phyloP scores from a whole-genome alignment of 805 yeast species.

The Candida chilensis region DNA sequence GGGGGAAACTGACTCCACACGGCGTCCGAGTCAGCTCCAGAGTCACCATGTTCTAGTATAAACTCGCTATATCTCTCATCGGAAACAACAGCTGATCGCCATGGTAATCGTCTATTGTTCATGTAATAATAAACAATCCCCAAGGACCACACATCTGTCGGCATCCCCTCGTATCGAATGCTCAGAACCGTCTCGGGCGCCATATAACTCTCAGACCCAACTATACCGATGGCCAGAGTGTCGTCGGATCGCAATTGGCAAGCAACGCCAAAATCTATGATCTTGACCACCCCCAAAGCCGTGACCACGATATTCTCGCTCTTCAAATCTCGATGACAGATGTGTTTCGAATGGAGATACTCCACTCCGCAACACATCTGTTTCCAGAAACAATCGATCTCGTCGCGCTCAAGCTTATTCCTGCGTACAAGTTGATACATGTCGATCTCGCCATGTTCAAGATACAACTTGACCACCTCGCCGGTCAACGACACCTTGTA shows the following conservation, averaged over 20 bases:
- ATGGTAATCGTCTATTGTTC: constrained; percentile 14
- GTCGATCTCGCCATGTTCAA: constrained; percentile 19
- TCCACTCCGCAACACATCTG: constrained; percentile 21
- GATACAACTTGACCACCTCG: constrained; percentile 9
- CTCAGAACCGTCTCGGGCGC: constrained; percentile 25
- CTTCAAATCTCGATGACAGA: constrained; percentile 33
- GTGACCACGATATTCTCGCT: constrained; percentile 23
- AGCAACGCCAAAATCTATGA: no score
- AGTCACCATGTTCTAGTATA: no score
- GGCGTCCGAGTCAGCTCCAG: no score
- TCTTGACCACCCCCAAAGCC: constrained; percentile 12
- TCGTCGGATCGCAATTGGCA: no score
- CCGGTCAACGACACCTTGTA: constrained; percentile 12
- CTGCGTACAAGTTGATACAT: constrained; percentile 10
- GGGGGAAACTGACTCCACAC: no score
- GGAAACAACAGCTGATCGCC: constrained; percentile 21
- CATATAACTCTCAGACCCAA: constrained; percentile 23
- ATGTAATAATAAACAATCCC: constrained; percentile 22
- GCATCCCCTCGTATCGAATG: constrained; percentile 21
- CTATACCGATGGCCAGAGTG: constrained; percentile 19
- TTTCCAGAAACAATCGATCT: constrained; percentile 18
- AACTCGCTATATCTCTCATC: constrained; percentile 12
- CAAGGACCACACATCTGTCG: constrained; percentile 28
- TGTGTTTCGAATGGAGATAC: constrained; percentile 17
- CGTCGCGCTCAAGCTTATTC: no score